phyloP scores from a whole-genome alignment of 2,329 filamentous ascomycete species.

The Neonectria neomacrospora region DNA sequence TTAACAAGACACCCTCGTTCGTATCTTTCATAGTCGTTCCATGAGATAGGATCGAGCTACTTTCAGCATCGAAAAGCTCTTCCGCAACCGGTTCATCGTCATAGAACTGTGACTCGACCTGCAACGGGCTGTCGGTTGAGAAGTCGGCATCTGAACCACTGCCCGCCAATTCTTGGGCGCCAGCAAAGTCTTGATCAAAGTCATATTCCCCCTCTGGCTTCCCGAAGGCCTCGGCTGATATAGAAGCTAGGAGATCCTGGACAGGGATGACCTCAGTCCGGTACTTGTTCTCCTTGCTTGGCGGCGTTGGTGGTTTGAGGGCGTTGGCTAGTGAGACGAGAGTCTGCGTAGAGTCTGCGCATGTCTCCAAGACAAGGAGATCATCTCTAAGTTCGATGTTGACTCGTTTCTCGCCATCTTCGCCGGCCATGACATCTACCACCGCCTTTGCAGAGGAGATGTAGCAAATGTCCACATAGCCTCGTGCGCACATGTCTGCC shows the following conservation, averaged over 20 bases:
- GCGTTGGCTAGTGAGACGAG: slow-evolving; percentile 82
- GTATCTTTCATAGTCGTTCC: slow-evolving; percentile 50
- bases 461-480: slow-evolving; percentile 87
- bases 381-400: slow-evolving; percentile 87
- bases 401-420: slow-evolving; percentile 71
- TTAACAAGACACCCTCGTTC: slow-evolving; percentile 51
- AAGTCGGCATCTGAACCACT: slow-evolving; percentile 48
- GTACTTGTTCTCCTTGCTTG: slow-evolving; percentile 86
- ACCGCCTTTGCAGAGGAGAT: slow-evolving; percentile 82
- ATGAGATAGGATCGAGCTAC: slow-evolving; percentile 45
- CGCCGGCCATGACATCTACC: slow-evolving; percentile 67
- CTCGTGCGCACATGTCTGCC: slow-evolving; percentile 69
- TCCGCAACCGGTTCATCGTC: slow-evolving; percentile 56
- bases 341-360: slow-evolving; percentile 96
- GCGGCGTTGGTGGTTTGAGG: slow-evolving; percentile 83
- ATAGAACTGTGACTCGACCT: slow-evolving; percentile 60
- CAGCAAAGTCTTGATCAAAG: slow-evolving; percentile 71
- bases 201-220: slow-evolving; percentile 70
- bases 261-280: slow-evolving; percentile 87
- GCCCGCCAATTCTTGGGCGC: slow-evolving; percentile 61
- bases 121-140: slow-evolving; percentile 51
- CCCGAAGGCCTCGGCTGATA: slow-evolving; percentile 86
- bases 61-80: slow-evolving; percentile 61
- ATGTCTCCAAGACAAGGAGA: slow-evolving; percentile 90
- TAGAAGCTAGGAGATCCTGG: slow-evolving; percentile 87